These are phyloP conservation scores for Nicotiana obtusifolia DNA, from an alignment of 257 asterid genomes.

Conservation along the genomic window DNA sequence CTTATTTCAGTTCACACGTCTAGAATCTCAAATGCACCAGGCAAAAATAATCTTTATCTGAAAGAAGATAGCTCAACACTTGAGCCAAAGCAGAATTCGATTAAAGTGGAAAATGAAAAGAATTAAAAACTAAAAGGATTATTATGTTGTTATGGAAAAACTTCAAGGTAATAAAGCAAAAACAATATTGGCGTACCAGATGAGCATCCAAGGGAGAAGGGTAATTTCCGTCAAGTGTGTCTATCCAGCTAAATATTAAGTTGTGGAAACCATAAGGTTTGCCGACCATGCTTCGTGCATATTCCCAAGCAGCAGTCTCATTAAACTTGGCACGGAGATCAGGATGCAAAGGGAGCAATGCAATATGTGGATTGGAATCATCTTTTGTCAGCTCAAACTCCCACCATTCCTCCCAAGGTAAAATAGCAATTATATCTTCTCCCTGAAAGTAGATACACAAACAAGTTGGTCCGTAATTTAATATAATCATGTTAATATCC, in stretches of 20 bases:
- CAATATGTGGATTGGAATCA: conserved; percentile 80
- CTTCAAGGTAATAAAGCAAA: neutral
- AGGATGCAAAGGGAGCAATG: conserved; percentile 77
- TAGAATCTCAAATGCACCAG: neutral
- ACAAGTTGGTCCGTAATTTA: neutral
- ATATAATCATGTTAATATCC: neutral
- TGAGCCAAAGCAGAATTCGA: neutral
- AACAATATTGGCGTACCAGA: conserved; percentile 39
- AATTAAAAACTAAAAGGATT: neutral
- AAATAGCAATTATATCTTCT: conserved; percentile 67
- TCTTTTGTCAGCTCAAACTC: conserved; percentile 70
- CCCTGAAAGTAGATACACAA: conserved; percentile 40
- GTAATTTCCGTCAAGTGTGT: conserved; percentile 65
- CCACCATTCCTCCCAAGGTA: conserved; percentile 99
- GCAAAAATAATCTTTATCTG: neutral
- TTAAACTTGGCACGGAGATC: conserved; percentile 73
- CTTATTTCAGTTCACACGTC: neutral
- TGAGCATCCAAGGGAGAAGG: conserved; percentile 86
- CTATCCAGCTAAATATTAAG: conserved; percentile 95
- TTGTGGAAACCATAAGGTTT: conserved; percentile 86
- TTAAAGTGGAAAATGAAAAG: neutral
- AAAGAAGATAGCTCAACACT: neutral
- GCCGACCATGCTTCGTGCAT: conserved; percentile 80
- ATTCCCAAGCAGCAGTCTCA: conserved; percentile 86
- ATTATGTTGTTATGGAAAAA: neutral